phyloP scores from a whole-genome alignment of 164 flowering plant genomes.

The Taxillus chinensis region DNA sequence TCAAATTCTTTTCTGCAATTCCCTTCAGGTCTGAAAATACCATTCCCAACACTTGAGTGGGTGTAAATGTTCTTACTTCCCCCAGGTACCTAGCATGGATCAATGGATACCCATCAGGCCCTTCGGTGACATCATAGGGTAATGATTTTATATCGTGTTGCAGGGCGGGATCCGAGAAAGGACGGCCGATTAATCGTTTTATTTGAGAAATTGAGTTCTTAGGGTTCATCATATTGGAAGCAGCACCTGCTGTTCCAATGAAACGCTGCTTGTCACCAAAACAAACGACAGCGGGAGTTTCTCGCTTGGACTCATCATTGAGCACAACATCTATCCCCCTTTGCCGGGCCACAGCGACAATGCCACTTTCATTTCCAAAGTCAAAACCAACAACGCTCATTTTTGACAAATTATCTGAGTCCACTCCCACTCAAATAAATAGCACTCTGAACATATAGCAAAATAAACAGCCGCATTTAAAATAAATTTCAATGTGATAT shows the following conservation, averaged over 20 bases:
- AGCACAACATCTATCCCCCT: constrained; percentile 94
- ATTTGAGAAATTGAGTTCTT: constrained; percentile 79
- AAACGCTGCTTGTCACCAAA: constrained; percentile 94
- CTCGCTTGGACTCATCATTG: constrained; percentile 95
- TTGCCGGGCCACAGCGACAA: constrained; percentile 92
- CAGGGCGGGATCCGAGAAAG: constrained; percentile 73
- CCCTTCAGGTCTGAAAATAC: constrained; percentile 65
- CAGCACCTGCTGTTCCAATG: constrained; percentile 93
- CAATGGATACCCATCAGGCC: constrained; percentile 88
- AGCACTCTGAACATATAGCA: no score
- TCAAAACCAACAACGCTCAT: constrained; percentile 99
- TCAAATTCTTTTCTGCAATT: constrained; percentile 88
- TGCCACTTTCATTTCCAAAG: constrained; percentile 85
- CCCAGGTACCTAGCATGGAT: constrained; percentile 72
- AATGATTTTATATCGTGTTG: constrained; percentile 64
- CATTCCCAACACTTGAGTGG: constrained; percentile 84
- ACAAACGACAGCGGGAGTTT: constrained; percentile 84
- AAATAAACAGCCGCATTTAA: no score
- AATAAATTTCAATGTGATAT: no score
- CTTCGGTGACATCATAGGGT: constrained; percentile 72
- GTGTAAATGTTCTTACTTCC: constrained; percentile 55
- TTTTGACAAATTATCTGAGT: constrained; percentile 9
- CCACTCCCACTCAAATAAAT: no score
- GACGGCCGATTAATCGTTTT: constrained; percentile 67
- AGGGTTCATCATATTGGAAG: constrained; percentile 76